Base-by-base conservation (phyloP, 306 rosid species). In the Trifolium pratense region DNA sequence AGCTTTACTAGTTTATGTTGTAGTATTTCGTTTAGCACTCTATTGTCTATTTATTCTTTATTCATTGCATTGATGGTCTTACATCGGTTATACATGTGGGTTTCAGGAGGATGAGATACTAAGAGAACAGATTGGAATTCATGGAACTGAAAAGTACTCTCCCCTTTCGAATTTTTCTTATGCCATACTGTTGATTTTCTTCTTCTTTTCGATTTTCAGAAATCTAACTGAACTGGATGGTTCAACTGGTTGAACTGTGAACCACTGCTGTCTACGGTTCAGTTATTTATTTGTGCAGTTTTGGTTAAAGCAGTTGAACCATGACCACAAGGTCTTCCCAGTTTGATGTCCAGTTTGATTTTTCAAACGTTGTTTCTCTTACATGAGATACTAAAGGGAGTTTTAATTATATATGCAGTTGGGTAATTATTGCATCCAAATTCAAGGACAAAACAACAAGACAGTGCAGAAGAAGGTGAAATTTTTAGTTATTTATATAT, bases 381-480 rank as follows among this genome's bases (percentile, higher is more conserved):
- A 18, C 1, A 11, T 57, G 70, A 49, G n/a, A n/a, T n/a, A 74
- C 42, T 80, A 37, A 66, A 79, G 72, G 55, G 77, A 2, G 73
- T 63, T 77, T 52, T 66, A 36, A 57, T 52, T 42, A 21, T 68
- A 43, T 68, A 10, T 56, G 86, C 81, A 93, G 96, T 78, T 91
- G 97, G 97, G 87, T 91, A 37, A 83, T 88, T 79, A 89, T 93
- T 85, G 98, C 98, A 1, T 93, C 98, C 3, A 88, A 91, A 51
- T 93, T 93, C 83, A 84, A 42, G 84, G 99, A 87, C 63, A 94
- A 94, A 78, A 91, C 96, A 9, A 91, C 99, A 20, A 91, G 99
- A 14, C 97, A 94, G 83, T 94, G 99, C 76, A 86, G 97, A 84
- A 88, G 99, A 84, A 90, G 99, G 99, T 94, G 58, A 71, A 3